These are phyloP conservation scores for Torrubiella hemipterigena DNA, from an alignment of 2,329 filamentous ascomycete species.

Conservation along the genomic window DNA sequence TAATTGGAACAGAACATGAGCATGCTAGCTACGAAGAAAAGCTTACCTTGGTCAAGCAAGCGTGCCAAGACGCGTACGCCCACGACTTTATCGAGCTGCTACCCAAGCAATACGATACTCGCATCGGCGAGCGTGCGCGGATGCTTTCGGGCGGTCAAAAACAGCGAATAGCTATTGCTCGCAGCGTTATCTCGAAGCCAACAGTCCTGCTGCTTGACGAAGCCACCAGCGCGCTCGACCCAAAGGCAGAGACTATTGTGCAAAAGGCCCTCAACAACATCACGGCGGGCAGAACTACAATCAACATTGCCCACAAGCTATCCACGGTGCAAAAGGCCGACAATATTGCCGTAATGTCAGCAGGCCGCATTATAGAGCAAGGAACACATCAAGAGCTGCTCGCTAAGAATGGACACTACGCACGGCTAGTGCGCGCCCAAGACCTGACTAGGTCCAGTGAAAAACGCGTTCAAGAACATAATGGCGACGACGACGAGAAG, in stretches of 20 bases:
- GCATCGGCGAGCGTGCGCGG: conserved; percentile 50
- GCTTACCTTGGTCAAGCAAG: conserved; percentile 28
- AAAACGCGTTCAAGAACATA: conserved; percentile 9
- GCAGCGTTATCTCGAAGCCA: conserved; percentile 48
- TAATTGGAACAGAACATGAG: conserved; percentile 28
- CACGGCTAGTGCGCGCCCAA: conserved; percentile 33
- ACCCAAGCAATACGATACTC: conserved; percentile 36
- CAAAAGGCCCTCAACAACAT: conserved; percentile 41
- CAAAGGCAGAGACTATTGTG: conserved; percentile 32
- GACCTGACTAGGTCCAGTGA: too few species aligned
- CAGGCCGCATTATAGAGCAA: conserved; percentile 14
- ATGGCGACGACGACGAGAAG: conserved; percentile 12
- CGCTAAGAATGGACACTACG: conserved; percentile 33
- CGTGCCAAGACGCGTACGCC: conserved; percentile 36
- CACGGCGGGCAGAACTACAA: conserved; percentile 44
- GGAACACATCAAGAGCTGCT: conserved; percentile 36
- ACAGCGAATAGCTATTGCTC: conserved; percentile 53
- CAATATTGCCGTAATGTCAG: conserved; percentile 17
- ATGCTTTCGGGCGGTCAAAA: conserved; percentile 56
- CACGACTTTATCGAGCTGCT: conserved; percentile 36
- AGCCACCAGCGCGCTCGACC: conserved; percentile 44
- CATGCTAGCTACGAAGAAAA: conserved; percentile 26
- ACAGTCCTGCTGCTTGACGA: conserved; percentile 53
- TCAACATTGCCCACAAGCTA: conserved; percentile 52
- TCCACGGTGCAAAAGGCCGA: conserved; percentile 18